Evolutionary conservation across 2,329 filamentous ascomycete genomes (phyloP), one percentile per base, ranked within the genome.

Genomic region (Sporothrix brunneoviolacea): DNA sequence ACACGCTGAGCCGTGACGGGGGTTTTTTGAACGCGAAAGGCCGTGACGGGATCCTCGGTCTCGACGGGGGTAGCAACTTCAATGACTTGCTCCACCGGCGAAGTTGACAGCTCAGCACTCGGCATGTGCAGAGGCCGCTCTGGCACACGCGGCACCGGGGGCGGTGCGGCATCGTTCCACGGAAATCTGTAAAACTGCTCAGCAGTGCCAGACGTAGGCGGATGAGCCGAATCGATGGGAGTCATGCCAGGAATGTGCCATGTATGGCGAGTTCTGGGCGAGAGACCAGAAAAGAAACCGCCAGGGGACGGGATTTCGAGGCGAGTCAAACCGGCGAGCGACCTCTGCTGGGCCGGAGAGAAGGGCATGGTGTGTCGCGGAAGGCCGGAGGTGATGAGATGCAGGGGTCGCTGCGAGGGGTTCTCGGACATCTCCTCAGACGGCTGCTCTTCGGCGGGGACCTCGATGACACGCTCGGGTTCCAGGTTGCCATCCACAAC

Each of bases 271-370:
- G 84, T 82, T 48, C 81, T 79, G 4, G 84, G 80, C 33, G 86
- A 88, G 24, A 96, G 77, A 0, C 86, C 89, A 2, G 88, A 88
- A 68, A 96, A 96, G 74, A 96, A 96, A 1, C 86, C 89, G 22
- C 88, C 86, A 0, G 91, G 91, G 0, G 91, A 96, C 6, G 91
- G 91, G 30, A 97, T 90, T 22, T 91, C 91, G 18, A 96, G 77
- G 53, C 80, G 83, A 18, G 87, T 91, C 55, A 96, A 76, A 35
- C 84, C 86, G 50, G 84, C 83, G 13, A 83, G 73, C 13, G 83
- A 84, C 51, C 75, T 68, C 51, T 74, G 75, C 38, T 80, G 79
- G 8, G 74, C 69, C 9, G 79, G 69, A 0, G 73, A 66, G 13
- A 68, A 65, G 15, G 65, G 60, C 32, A 65, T 56, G 9, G 65